These are phyloP conservation scores for Linnemannia zychae DNA, from an alignment of 192 early-diverging fungal genomes.

Conservation along the genomic window DNA sequence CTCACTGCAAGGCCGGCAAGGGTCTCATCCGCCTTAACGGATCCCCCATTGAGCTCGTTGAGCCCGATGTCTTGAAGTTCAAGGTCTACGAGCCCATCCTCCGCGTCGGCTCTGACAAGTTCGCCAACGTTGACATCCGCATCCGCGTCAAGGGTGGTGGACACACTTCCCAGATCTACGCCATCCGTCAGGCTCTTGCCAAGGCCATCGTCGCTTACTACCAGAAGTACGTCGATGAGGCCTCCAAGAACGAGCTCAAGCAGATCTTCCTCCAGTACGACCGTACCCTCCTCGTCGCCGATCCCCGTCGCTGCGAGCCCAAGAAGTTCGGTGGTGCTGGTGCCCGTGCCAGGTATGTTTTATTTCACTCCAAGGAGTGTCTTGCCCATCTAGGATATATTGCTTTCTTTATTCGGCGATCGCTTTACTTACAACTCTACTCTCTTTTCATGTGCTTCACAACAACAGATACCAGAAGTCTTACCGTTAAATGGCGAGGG, in stretches of 20 bases:
- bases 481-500: conserved; percentile 79
- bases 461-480: conserved; percentile 81
- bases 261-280: conserved; percentile 87
- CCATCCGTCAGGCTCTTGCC: conserved; percentile 99
- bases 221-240: conserved; percentile 99
- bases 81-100: conserved; percentile 99
- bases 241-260: conserved; percentile 99
- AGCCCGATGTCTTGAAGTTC: conserved; percentile 97
- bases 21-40: conserved; percentile 99
- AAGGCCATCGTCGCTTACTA: conserved; percentile 99
- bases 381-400: too few relatives aligned
- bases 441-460: conserved; percentile 7
- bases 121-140: conserved; percentile 96
- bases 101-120: conserved; percentile 96
- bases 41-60: conserved; percentile 93
- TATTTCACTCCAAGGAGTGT: too few relatives aligned
- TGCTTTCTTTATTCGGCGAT: background rate
- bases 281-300: conserved; percentile 97
- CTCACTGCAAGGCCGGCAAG: conserved; percentile 97
- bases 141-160: conserved; percentile 98
- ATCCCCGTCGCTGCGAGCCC: conserved; percentile 99
- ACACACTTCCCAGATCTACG: conserved; percentile 97
- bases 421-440: background rate
- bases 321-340: conserved; percentile 99
- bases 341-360: conserved; percentile 91